Base-by-base conservation (phyloP, 192 early-diverging fungal species). In the Radiomyces spectabilis region DNA sequence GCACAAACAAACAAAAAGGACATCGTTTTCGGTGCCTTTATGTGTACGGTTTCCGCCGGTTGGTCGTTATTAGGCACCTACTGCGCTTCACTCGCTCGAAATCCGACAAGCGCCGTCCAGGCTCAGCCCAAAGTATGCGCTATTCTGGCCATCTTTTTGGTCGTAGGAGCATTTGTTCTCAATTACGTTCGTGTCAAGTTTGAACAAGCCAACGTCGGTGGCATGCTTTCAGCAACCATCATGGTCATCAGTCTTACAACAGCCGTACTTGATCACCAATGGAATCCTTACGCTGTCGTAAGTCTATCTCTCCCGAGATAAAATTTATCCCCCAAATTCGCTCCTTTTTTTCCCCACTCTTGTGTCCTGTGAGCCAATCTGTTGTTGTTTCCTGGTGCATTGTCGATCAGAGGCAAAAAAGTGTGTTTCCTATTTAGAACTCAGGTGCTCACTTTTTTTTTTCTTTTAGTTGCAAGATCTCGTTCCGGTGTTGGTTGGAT, bases 181-280 rank as follows among this genome's bases (percentile, higher is more conserved):
- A 65, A 55, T 26, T 53, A 58, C 7, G 41, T 57, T 35, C 42
- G 63, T 5, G 63, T 48, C 12, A 65, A 57, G 39, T 37, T 58
- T 4, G 56, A 65, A 16, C 63, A 65, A 48, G 57, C 51, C 19
- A 65, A 65, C 37, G 51, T 54, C n/a, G 63, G 56, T 44, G 63
- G 63, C 24, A 56, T 65, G 37, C 26, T 65, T 15, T 65, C 63
- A 19, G 63, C 63, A 16, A 49, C 56, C 8, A 54, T 65, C 27
- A 58, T 65, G 56, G 50, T 53, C 0, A 38, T 65, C n/a, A 59
- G 51, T 39, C 38, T 65, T 6, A 47, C 52, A 2, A 15, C 27
- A 13, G 55, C 63, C 31, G 51, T 65, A 6, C 33, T 39, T 4
- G 37, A 48, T 8, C 26, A 19, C n/a, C 10, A 41, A 13, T 65